Base-by-base conservation (phyloP, 768 basidiomycete genomes). In the Rhodotorula graminis region DNA sequence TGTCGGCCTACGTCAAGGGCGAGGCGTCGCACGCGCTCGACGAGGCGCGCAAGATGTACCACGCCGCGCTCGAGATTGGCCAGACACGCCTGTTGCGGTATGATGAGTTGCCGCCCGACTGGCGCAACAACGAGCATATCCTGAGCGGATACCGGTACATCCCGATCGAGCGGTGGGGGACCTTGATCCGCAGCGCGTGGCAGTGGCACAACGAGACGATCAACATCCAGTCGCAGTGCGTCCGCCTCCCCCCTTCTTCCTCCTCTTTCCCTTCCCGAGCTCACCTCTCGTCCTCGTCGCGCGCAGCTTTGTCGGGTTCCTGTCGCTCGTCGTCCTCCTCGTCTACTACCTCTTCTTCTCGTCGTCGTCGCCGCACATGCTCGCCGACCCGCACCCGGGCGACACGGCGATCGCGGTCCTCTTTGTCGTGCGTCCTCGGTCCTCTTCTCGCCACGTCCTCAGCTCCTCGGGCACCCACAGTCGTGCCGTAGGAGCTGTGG, bases 71-170 rank as follows among this genome's bases (percentile, higher is more conserved):
- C 44, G 75, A 76, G 67, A 56, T 65, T n/a, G 78, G 78, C 16
- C 56, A 65, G 46, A 65, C 61, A 29, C 25, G 80, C 40, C 52
- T 80, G 68, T 61, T 80, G n/a, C 31, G 60, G 62, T 80, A 77
- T 56, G 70, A 74, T 23, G 80, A 80, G 52, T 64, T 80, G 37
- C 80, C 80, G 19, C 29, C 52, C 25, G 68, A 74, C 23, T 80
- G 78, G 78, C 58, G 75, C 40, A 80, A 80, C 68, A 80, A 80
- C 61, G 74, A 78, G 68, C 77, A 74, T 49, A 72, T 79, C 37
- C 58, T 75, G 2, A 40, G 31, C 7, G 76, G 76, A 19, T 80
- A 80, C 62, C 75, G 80, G 9, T 80, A 77, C 65, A 79, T 79
- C 61, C 74, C 79, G 9, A 77, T 78, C 46, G 76, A 79, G 47